Evolutionary conservation across 2,329 filamentous ascomycete species (phyloP).

Genomic region (Fusarium palustre): DNA sequence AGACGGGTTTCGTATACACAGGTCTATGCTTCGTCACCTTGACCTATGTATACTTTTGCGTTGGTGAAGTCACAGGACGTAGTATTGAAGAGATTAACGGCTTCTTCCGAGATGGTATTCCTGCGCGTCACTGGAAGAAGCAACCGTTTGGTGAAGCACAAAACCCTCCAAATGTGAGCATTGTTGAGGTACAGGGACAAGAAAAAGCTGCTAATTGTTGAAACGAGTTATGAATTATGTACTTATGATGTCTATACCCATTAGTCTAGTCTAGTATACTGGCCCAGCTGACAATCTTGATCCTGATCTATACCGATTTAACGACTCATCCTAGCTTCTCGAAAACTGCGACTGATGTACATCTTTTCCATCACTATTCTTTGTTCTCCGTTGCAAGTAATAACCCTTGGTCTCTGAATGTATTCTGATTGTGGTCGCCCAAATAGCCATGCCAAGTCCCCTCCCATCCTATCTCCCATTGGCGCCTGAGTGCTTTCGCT

Average conservation of each 20-base stretch:
- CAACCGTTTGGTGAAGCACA: constrained; percentile 36
- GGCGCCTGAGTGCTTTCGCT: not conserved
- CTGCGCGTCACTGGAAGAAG: constrained; percentile 45
- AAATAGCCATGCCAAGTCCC: not conserved
- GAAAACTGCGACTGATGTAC: constrained; percentile 1
- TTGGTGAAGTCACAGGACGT: constrained; percentile 48
- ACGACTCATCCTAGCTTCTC: not conserved
- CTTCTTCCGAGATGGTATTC: constrained; percentile 46
- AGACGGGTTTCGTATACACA: constrained; percentile 54
- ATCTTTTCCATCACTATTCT: not conserved
- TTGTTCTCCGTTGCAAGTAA: not conserved
- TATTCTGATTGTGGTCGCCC: not conserved
- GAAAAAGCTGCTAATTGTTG: not conserved
- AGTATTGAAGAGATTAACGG: constrained; percentile 49
- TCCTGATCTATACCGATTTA: not conserved
- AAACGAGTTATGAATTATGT: constrained; percentile 6
- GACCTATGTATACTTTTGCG: constrained; percentile 54
- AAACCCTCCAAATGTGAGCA: not conserved
- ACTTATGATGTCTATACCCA: constrained; percentile 4
- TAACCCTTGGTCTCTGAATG: not conserved
- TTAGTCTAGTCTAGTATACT: not conserved
- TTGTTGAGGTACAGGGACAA: constrained; percentile 9
- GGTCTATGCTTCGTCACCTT: constrained; percentile 50
- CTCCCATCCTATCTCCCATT: not conserved
- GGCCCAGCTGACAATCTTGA: not conserved